phyloP scores from a whole-genome alignment of 163 green algal species.

The Scenedesmus sp. region DNA sequence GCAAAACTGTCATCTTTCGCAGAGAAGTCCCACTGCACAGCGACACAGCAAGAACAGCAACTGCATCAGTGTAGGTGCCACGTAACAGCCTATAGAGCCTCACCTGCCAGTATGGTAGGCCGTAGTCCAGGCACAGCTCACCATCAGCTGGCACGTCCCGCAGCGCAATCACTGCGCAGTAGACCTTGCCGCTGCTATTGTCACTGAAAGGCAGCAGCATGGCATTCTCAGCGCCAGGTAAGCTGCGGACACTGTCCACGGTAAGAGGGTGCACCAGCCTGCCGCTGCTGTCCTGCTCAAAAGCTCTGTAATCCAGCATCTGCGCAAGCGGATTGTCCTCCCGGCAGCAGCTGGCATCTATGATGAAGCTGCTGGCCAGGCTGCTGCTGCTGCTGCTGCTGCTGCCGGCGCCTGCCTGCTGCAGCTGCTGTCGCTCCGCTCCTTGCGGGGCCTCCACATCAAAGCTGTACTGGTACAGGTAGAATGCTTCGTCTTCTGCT shows the following conservation, averaged over 20 bases:
- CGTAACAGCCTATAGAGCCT: background rate
- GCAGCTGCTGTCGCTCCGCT: no score
- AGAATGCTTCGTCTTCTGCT: no score
- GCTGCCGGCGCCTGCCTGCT: no score
- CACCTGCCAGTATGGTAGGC: background rate
- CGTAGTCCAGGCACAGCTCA: slow-evolving; percentile 5
- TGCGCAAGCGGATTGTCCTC: background rate
- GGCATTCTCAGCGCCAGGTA: background rate
- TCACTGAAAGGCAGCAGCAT: slow-evolving; percentile 7
- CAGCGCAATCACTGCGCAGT: background rate
- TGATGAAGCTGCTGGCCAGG: background rate
- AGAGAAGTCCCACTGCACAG: no score
- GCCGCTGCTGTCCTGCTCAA: background rate
- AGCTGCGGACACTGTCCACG: background rate
- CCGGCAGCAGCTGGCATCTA: slow-evolving; percentile 18
- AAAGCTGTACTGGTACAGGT: no score
- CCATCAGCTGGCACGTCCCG: background rate
- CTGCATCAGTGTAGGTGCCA: no score
- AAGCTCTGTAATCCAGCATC: background rate
- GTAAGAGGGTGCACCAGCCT: background rate
- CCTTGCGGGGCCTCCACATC: no score
- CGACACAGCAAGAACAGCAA: no score
- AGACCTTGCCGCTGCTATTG: slow-evolving; percentile 17
- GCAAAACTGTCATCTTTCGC: no score
- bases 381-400: background rate